A percentile compares a stretch with the other conserved stretches of the same genome.
These are phyloP conservation scores for Fragilariopsis cylindrus DNA, from an alignment of 108 stramenopile species.

Conservation along the genomic window DNA sequence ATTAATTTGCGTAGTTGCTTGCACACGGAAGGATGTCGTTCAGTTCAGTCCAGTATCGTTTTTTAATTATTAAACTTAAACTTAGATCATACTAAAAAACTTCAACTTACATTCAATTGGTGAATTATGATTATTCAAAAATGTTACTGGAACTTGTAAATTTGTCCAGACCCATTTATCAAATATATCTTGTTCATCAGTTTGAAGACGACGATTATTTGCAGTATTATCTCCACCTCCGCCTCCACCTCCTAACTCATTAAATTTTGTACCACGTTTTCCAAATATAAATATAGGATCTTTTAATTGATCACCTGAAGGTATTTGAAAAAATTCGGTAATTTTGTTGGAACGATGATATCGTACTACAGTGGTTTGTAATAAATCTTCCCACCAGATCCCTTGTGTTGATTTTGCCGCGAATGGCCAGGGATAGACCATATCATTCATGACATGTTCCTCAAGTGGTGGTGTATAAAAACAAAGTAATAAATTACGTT, in stretches of 20 bases:
- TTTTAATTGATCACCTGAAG: slow-evolving; percentile 35
- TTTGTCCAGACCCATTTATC: slow-evolving; percentile 59
- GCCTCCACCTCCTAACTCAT: slow-evolving; percentile 17
- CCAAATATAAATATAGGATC: slow-evolving; percentile 56
- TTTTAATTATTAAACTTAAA: background rate
- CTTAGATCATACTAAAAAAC: background rate
- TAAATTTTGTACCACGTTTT: slow-evolving; percentile 41
- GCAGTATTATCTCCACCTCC: background rate
- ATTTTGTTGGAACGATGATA: slow-evolving; percentile 51
- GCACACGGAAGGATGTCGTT: too few species aligned
- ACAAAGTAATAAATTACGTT: slow-evolving; percentile 56
- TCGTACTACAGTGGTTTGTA: slow-evolving; percentile 64
- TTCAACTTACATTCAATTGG: slow-evolving; percentile 42
- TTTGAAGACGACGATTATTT: slow-evolving; percentile 14
- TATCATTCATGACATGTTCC: slow-evolving; percentile 49
- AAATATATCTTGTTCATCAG: slow-evolving; percentile 31
- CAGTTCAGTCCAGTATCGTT: background rate
- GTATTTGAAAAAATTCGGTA: slow-evolving; percentile 49
- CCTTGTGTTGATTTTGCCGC: slow-evolving; percentile 56
- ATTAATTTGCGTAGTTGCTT: too few species aligned
- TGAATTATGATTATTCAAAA: slow-evolving; percentile 57
- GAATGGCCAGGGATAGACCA: slow-evolving; percentile 76
- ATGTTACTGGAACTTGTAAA: slow-evolving; percentile 44
- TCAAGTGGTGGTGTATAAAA: slow-evolving; percentile 53
- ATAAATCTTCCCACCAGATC: slow-evolving; percentile 74